Conservation (phyloP, 805 yeast species). For the Jamesozyma piceae region DNA sequence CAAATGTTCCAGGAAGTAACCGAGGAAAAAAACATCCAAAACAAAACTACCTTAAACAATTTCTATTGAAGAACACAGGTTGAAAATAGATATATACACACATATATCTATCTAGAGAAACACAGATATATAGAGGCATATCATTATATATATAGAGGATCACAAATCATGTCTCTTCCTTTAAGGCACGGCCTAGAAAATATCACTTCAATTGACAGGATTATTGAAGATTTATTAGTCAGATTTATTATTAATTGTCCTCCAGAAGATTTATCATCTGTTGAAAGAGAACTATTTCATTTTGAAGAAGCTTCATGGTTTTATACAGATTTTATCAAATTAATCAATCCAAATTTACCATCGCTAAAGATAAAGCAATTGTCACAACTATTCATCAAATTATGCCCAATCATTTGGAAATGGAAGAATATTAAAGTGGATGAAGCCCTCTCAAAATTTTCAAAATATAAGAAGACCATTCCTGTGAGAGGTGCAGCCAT, state of each 20-base stretch:
- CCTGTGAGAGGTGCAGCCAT: constrained; percentile 97
- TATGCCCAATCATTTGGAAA: constrained; percentile 70
- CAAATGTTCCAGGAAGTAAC: no score
- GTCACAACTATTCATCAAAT: constrained; percentile 54
- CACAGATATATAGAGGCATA: no score
- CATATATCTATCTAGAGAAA: no score
- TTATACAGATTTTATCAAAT: constrained; percentile 74
- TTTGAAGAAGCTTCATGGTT: constrained; percentile 99
- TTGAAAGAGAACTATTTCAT: constrained; percentile 73
- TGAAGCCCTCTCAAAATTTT: constrained; percentile 69
- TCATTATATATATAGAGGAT: no score
- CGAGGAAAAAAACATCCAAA: no score
- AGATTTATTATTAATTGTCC: constrained; percentile 90
- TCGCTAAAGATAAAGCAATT: constrained; percentile 67
- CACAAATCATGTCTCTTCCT: constrained; percentile 45
- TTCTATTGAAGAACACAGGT: no score
- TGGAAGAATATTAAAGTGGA: constrained; percentile 66
- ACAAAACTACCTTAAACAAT: no score
- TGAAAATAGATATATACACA: no score
- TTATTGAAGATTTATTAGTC: constrained; percentile 77
- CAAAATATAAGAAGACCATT: constrained; percentile 75
- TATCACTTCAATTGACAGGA: constrained; percentile 55
- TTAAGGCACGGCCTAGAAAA: constrained; percentile 47
- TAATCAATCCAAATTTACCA: constrained; percentile 67
- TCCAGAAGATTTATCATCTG: constrained; percentile 66